These are phyloP conservation scores for Gossypium anomalum DNA, from an alignment of 345 rosid genomes.

Conservation along the genomic window DNA sequence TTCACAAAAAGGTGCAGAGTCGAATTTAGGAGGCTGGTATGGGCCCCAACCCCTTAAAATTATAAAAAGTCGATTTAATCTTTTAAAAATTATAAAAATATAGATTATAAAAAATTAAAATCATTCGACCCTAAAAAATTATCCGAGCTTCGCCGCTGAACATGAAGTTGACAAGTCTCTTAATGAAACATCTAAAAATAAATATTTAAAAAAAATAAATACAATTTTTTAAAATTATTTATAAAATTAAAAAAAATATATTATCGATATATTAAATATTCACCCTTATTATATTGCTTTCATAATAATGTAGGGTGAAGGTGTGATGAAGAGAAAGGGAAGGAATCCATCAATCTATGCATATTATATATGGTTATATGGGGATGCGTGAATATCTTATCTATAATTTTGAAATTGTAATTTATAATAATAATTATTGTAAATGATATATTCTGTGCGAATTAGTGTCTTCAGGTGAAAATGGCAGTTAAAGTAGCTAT, in stretches of 20 bases:
- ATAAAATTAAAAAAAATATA: too few relatives aligned
- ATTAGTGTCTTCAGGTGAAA: slow-evolving; percentile 9
- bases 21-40: too few relatives aligned
- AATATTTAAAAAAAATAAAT: too few relatives aligned
- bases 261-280: too few relatives aligned
- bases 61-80: too few relatives aligned
- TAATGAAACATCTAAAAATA: too few relatives aligned
- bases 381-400: background rate
- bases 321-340: background rate
- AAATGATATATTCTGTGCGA: background rate
- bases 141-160: fast-evolving
- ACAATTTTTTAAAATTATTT: too few relatives aligned
- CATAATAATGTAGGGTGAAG: background rate
- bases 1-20: too few relatives aligned
- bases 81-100: too few relatives aligned
- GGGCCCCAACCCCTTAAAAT: fast-evolving
- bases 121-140: fast-evolving
- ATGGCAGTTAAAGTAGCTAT: slow-evolving; percentile 16
- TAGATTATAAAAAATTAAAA: too few relatives aligned
- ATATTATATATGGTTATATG: background rate
- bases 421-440: background rate
- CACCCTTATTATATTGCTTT: background rate
- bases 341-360: slow-evolving; percentile 4
- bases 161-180: too few relatives aligned
- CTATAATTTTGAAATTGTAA: too few relatives aligned